Evolutionary conservation across 495 filamentous ascomycete species (phyloP).

Genomic region (Diplogelasinospora grovesii): DNA sequence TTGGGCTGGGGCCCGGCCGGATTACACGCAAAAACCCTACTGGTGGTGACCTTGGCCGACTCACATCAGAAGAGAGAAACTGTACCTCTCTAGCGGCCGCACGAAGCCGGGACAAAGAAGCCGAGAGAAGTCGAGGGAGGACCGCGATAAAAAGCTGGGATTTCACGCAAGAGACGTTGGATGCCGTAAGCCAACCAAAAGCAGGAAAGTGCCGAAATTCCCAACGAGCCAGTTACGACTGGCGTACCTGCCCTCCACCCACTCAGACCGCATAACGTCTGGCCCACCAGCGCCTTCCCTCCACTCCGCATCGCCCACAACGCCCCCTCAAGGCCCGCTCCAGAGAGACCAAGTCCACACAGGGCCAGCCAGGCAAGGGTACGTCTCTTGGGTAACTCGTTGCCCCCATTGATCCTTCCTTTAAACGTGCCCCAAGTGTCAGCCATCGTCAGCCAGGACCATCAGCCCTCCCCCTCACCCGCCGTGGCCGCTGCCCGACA

Average conservation of each 20-base stretch:
- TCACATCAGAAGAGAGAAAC: not conserved
- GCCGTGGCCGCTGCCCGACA: slow-evolving; percentile 22
- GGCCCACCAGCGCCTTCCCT: slow-evolving; percentile 8
- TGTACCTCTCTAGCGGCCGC: slow-evolving; percentile 14
- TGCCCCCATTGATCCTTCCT: slow-evolving; percentile 2
- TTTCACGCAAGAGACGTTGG: slow-evolving; percentile 6
- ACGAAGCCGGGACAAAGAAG: slow-evolving; percentile 23
- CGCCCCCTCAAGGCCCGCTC: slow-evolving; percentile 5
- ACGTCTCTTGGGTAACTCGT: not conserved
- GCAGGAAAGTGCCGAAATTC: slow-evolving; percentile 10
- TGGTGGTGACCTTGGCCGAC: too few relatives aligned
- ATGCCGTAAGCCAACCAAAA: slow-evolving; percentile 26
- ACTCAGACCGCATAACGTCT: not conserved
- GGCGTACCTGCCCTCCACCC: not conserved
- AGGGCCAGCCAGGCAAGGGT: slow-evolving; percentile 1
- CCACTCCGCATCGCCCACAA: slow-evolving; percentile 18
- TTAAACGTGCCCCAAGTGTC: slow-evolving; percentile 4
- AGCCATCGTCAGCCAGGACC: slow-evolving; percentile 8
- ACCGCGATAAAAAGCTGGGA: slow-evolving; percentile 7
- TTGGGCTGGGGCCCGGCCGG: too few relatives aligned
- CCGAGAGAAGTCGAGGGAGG: slow-evolving; percentile 24
- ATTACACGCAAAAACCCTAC: too few relatives aligned
- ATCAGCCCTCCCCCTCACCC: slow-evolving; percentile 14
- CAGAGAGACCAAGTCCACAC: not conserved
- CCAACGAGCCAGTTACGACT: slow-evolving; percentile 9